phyloP scores from a whole-genome alignment of 2,329 filamentous ascomycete species.

The Tolypocladium ophioglossoides region DNA sequence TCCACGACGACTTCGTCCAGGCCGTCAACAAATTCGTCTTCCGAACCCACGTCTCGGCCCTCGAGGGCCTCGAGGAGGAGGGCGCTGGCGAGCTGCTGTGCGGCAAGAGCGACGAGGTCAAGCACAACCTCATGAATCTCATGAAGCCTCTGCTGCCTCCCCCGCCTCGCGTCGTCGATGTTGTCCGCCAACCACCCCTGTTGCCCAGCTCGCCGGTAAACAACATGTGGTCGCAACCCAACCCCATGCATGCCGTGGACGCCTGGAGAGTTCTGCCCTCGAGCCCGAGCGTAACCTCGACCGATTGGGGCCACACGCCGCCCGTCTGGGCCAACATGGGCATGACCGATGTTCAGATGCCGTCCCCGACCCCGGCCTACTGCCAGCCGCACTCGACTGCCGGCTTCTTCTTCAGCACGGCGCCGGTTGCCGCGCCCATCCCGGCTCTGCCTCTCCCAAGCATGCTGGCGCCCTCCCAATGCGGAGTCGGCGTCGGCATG shows the following conservation, averaged over 20 bases:
- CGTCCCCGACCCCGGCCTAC: constrained; percentile 71
- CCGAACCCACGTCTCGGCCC: constrained; percentile 73
- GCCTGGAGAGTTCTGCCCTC: constrained; percentile 87
- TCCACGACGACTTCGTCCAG: constrained; percentile 94
- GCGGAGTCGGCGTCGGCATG: constrained; percentile 67
- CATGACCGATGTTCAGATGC: constrained; percentile 62
- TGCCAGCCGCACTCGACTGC: constrained; percentile 63
- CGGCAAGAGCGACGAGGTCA: constrained; percentile 88
- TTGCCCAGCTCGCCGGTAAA: constrained; percentile 72
- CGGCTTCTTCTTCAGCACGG: constrained; percentile 69
- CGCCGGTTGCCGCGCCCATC: constrained; percentile 63
- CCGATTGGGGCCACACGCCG: constrained; percentile 52
- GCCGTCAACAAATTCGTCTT: constrained; percentile 96
- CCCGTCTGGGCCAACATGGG: constrained; percentile 72
- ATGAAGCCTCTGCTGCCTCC: constrained; percentile 81
- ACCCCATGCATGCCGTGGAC: constrained; percentile 62
- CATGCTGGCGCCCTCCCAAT: constrained; percentile 68
- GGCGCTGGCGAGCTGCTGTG: constrained; percentile 87
- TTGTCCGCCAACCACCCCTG: constrained; percentile 75
- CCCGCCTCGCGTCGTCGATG: constrained; percentile 79
- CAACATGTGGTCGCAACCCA: constrained; percentile 72
- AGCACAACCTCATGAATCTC: constrained; percentile 71
- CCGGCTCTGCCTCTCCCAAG: constrained; percentile 74
- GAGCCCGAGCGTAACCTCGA: constrained; percentile 66
- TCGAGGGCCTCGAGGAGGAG: constrained; percentile 95